phyloP scores from a whole-genome alignment of 345 rosid genomes.

The Moricandia moricandioides region DNA sequence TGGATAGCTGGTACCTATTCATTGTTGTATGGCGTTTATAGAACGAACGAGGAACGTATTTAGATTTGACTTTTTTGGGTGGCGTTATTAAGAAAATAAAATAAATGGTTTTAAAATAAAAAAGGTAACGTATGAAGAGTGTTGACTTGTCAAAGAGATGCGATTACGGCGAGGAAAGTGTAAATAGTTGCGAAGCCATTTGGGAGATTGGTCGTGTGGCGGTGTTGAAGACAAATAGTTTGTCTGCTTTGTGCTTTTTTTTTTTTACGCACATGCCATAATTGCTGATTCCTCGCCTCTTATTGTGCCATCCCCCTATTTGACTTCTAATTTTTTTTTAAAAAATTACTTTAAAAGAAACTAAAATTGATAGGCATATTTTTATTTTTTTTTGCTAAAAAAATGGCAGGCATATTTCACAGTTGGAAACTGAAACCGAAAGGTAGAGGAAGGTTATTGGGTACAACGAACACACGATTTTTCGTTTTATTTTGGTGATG shows the following conservation, averaged over 20 bases:
- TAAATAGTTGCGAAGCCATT: constrained; percentile 36
- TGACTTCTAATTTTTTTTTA: constrained; percentile 6
- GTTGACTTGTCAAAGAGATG: constrained; percentile 51
- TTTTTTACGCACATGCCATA: constrained; percentile 33
- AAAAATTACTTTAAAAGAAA: background rate
- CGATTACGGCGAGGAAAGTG: constrained; percentile 40
- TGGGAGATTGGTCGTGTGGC: constrained; percentile 33
- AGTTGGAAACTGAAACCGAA: constrained; percentile 12
- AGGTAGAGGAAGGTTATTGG: constrained; percentile 7
- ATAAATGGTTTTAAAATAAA: constrained; percentile 1
- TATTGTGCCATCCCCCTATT: constrained; percentile 17
- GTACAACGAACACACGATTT: constrained; percentile 2
- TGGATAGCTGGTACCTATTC: constrained; percentile 11
- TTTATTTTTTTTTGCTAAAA: no score
- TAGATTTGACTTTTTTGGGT: constrained; percentile 31
- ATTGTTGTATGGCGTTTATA: constrained; percentile 12
- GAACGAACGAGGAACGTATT: constrained; percentile 33
- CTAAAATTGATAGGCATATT: background rate
- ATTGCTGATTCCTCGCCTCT: constrained; percentile 21
- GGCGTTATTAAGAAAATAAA: background rate
- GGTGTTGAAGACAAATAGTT: constrained; percentile 26
- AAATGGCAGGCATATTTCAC: background rate
- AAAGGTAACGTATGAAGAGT: constrained; percentile 32
- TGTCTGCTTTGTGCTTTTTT: constrained; percentile 26
- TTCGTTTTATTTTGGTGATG: background rate